Evolutionary conservation across 768 basidiomycete genomes (phyloP).

Genomic region (Vararia minispora): DNA sequence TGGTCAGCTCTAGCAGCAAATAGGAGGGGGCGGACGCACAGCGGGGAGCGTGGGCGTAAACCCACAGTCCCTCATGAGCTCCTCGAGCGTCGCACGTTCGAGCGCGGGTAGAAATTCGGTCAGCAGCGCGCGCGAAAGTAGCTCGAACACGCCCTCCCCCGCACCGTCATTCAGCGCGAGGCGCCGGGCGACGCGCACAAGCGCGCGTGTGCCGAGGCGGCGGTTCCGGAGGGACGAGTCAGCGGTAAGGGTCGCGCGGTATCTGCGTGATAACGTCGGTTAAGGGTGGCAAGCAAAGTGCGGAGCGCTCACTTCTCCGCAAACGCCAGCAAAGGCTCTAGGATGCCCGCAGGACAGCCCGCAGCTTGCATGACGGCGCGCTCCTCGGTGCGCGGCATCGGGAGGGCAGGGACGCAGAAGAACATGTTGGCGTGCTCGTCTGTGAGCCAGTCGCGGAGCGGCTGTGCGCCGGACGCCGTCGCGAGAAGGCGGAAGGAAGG

Average conservation of each 20-base stretch:
- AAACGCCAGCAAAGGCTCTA: constrained; percentile 36
- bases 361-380: constrained; percentile 34
- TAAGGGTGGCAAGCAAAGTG: too few species aligned
- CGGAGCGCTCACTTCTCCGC: too few species aligned
- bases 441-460: constrained; percentile 59
- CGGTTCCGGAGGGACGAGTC: constrained; percentile 51
- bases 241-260: constrained; percentile 40
- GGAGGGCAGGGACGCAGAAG: constrained; percentile 47
- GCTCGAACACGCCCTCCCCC: too few species aligned
- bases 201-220: constrained; percentile 49
- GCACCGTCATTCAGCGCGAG: too few species aligned
- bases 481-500: constrained; percentile 50
- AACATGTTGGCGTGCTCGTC: constrained; percentile 66
- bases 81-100: constrained; percentile 43
- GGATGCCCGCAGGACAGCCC: constrained; percentile 29
- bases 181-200: constrained; percentile 42
- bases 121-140: constrained; percentile 40
- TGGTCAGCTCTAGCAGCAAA: not conserved
- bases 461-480: constrained; percentile 51
- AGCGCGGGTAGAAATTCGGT: constrained; percentile 51
- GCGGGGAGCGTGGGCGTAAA: constrained; percentile 30
- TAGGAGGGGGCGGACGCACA: constrained; percentile 22
- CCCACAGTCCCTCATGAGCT: constrained; percentile 37
- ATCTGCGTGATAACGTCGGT: too few species aligned
- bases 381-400: constrained; percentile 48